These are phyloP conservation scores for Lasiodiplodia theobromae DNA, from an alignment of 2,329 filamentous ascomycete species.

Conservation along the genomic window DNA sequence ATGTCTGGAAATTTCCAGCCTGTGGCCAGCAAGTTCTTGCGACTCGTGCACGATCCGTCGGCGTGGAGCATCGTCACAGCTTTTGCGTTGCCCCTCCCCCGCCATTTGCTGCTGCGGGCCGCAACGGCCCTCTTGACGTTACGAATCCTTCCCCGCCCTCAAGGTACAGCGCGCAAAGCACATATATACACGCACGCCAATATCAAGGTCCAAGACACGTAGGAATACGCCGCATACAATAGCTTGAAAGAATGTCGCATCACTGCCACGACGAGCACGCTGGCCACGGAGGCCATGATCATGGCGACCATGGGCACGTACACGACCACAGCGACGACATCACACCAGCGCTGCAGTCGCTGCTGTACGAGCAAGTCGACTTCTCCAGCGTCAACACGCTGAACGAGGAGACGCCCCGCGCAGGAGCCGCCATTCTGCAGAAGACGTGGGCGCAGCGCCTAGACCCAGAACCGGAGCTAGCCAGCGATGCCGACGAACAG, in stretches of 20 bases:
- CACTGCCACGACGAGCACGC: slow-evolving; percentile 54
- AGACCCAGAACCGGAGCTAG: slow-evolving; percentile 73
- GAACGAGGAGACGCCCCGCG: slow-evolving; percentile 76
- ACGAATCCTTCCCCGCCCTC: not conserved
- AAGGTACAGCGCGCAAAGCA: slow-evolving; percentile 1
- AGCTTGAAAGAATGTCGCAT: slow-evolving; percentile 29
- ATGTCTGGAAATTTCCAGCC: slow-evolving; percentile 3
- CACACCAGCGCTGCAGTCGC: slow-evolving; percentile 86
- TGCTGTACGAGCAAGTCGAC: slow-evolving; percentile 90
- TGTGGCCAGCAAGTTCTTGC: not conserved
- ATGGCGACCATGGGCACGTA: slow-evolving; percentile 59
- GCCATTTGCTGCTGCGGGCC: slow-evolving; percentile 7
- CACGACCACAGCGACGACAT: slow-evolving; percentile 95
- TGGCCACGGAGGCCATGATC: slow-evolving; percentile 57
- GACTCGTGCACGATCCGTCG: not conserved
- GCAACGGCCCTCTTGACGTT: not conserved
- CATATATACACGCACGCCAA: not conserved
- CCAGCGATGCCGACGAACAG: slow-evolving; percentile 90
- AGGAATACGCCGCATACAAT: not conserved
- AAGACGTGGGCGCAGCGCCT: slow-evolving; percentile 92
- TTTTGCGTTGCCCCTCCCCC: slow-evolving; percentile 19
- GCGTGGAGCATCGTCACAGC: slow-evolving; percentile 14
- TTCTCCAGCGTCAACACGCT: slow-evolving; percentile 85
- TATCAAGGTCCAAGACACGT: not conserved
- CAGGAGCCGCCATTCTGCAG: slow-evolving; percentile 77